phyloP scores from a whole-genome alignment of 2,329 filamentous ascomycete species.

The Aspergillus jensenii region DNA sequence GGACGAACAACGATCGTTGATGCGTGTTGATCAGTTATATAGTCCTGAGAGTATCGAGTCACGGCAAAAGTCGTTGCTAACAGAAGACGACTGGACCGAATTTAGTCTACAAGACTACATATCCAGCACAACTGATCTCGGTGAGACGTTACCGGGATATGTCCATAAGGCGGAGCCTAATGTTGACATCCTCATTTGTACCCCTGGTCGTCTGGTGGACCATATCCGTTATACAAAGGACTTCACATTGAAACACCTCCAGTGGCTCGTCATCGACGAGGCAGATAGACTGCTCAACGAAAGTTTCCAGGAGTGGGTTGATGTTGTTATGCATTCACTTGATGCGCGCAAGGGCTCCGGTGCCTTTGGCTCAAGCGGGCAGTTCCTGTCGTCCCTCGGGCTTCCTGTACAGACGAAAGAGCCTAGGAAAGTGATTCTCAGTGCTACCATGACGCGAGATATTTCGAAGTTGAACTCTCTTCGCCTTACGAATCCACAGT shows the following conservation, averaged over 20 bases:
- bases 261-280: conserved; percentile 91
- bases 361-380: conserved; percentile 44
- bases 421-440: conserved; percentile 80
- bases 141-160: conserved; percentile 57
- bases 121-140: conserved; percentile 41
- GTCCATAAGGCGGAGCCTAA: conserved; percentile 67
- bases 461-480: conserved; percentile 75
- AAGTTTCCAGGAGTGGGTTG: conserved; percentile 89
- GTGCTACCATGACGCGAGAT: conserved; percentile 88
- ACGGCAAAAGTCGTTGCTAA: conserved; percentile 44
- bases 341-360: conserved; percentile 55
- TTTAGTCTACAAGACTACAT: conserved; percentile 48
- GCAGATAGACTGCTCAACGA: conserved; percentile 89
- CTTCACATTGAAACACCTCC: conserved; percentile 73
- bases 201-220: conserved; percentile 87
- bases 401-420: conserved; percentile 39
- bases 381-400: conserved; percentile 35
- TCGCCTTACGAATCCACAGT: conserved; percentile 68
- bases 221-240: conserved; percentile 82
- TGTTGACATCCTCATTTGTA: conserved; percentile 86
- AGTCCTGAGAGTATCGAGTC: conserved; percentile 61
- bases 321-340: conserved; percentile 61
- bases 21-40: conserved; percentile 67
- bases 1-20: conserved; percentile 61
- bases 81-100: conserved; percentile 48